A percentile compares a stretch with the other conserved stretches of the same genome.
Conservation (phyloP, 768 basidiomycete species). For the Lenzites betulinus region DNA sequence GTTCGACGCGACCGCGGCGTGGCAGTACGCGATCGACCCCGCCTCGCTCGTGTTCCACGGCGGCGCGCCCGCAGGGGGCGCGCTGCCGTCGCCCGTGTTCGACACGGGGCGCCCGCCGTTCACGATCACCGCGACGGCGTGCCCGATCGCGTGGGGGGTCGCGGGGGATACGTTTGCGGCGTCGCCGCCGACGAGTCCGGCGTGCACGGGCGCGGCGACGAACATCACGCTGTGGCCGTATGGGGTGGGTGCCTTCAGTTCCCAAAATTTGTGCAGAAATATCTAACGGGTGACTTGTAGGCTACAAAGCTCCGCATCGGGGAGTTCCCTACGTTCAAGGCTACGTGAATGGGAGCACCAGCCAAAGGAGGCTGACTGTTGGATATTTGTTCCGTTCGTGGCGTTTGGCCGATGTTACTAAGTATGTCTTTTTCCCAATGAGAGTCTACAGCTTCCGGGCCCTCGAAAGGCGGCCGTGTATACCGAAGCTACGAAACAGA, state of each 20-base stretch:
- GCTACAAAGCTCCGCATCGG: constrained; percentile 36
- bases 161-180: constrained; percentile 54
- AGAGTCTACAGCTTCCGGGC: no score
- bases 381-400: neutral
- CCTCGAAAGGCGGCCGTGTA: no score
- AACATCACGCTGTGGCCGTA: constrained; percentile 50
- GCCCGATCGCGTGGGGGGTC: constrained; percentile 47
- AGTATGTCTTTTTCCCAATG: no score
- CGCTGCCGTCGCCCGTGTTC: constrained; percentile 37
- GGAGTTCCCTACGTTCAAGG: constrained; percentile 34
- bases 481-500: no score
- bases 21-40: constrained; percentile 60
- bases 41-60: constrained; percentile 33
- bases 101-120: constrained; percentile 51
- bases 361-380: neutral
- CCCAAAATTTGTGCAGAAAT: no score
- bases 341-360: neutral
- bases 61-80: constrained; percentile 25
- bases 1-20: constrained; percentile 48
- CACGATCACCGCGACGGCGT: constrained; percentile 51
- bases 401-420: neutral
- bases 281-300: constrained; percentile 23
- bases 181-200: constrained; percentile 45
- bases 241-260: constrained; percentile 50
- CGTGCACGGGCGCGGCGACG: constrained; percentile 43